phyloP scores from a whole-genome alignment of 2,329 filamentous ascomycete genomes.

The Colletotrichum ledebouriae region DNA sequence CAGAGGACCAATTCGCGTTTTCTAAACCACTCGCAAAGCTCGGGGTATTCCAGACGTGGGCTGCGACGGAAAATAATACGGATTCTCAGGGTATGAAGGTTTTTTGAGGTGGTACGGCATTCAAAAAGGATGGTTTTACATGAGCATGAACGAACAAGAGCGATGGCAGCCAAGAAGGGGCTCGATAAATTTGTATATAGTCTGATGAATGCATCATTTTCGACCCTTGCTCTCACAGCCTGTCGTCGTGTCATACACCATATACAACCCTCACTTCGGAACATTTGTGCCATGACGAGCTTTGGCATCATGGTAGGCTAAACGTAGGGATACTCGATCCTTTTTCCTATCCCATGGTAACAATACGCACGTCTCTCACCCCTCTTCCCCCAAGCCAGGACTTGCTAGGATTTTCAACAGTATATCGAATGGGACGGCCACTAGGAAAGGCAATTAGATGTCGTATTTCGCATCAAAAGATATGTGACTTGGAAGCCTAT shows the following conservation, averaged over 20 bases:
- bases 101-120: neutral
- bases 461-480: neutral
- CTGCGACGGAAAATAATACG: neutral
- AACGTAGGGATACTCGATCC: too few species aligned
- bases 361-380: too few species aligned
- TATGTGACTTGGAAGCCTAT: too few species aligned
- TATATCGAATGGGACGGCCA: neutral
- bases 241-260: neutral
- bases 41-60: neutral
- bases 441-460: neutral
- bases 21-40: neutral
- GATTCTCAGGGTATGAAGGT: neutral
- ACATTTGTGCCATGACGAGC: too few species aligned
- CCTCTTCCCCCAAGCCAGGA: too few species aligned
- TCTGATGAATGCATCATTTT: neutral
- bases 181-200: neutral
- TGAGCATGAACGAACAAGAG: neutral
- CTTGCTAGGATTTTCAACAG: too few species aligned
- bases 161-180: neutral
- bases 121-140: neutral
- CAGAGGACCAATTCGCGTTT: neutral
- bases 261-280: too few species aligned
- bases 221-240: neutral
- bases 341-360: too few species aligned
- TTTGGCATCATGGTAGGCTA: too few species aligned